Percentiles rank a stretch among this genome's conserved stretches.
phyloP scores from a whole-genome alignment of 495 filamentous ascomycete genomes.

The Penicillium waksmanii region DNA sequence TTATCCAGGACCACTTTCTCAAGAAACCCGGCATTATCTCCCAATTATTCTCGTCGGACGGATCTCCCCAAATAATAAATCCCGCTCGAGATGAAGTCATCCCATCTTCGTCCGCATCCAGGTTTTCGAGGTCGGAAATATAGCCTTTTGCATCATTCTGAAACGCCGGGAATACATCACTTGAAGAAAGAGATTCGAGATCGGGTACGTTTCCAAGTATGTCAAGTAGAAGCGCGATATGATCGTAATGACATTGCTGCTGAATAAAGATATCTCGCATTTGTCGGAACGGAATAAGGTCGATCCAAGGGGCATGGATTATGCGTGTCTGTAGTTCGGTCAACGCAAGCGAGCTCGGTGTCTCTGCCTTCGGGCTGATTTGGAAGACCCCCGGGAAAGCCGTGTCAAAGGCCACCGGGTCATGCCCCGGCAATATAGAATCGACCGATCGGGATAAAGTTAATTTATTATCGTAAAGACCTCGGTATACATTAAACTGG shows the following conservation, averaged over 20 bases:
- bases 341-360: conserved; percentile 2
- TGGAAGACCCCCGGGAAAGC: not conserved
- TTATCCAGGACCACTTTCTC: not conserved
- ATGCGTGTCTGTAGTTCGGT: not conserved
- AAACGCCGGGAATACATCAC: not conserved
- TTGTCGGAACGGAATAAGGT: not conserved
- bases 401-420: not conserved
- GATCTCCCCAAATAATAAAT: conserved; percentile 2
- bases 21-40: not conserved
- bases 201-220: not conserved
- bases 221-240: not conserved
- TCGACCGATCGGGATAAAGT: not conserved
- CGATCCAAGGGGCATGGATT: not conserved
- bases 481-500: conserved; percentile 2
- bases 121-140: not conserved
- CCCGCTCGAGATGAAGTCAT: not conserved
- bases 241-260: not conserved
- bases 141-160: not conserved
- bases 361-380: not conserved
- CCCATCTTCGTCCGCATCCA: not conserved
- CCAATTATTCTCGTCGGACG: not conserved
- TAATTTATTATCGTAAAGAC: not conserved
- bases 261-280: not conserved
- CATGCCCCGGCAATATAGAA: not conserved
- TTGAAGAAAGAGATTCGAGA: not conserved